These are phyloP conservation scores for Tremella fuciformis DNA, from an alignment of 768 basidiomycete genomes.

Conservation along the genomic window DNA sequence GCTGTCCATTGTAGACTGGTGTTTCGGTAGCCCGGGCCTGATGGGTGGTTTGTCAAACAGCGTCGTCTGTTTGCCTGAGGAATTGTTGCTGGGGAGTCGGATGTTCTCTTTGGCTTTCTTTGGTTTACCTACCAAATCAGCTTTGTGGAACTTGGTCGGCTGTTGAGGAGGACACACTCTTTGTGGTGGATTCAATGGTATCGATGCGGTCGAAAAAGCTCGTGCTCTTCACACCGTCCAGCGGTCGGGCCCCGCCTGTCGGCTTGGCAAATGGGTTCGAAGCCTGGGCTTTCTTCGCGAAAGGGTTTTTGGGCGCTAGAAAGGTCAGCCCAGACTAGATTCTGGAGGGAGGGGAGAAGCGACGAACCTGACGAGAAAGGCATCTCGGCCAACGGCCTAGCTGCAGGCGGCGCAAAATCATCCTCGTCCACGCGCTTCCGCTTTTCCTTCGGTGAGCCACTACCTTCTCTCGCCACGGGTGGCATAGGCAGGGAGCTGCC, in stretches of 20 bases:
- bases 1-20: slow-evolving; percentile 16
- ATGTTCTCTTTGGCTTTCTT: slow-evolving; percentile 10
- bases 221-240: slow-evolving; percentile 46
- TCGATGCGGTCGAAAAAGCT: slow-evolving; percentile 51
- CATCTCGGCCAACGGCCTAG: slow-evolving; percentile 14
- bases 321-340: slow-evolving; percentile 3
- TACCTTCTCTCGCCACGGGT: not conserved
- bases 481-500: not conserved
- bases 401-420: slow-evolving; percentile 7
- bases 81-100: not conserved
- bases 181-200: slow-evolving; percentile 30
- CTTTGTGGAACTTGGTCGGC: not conserved
- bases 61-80: slow-evolving; percentile 39
- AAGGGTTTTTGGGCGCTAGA: slow-evolving; percentile 46
- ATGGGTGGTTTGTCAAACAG: slow-evolving; percentile 20
- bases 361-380: slow-evolving; percentile 9
- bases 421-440: slow-evolving; percentile 25
- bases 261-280: slow-evolving; percentile 51
- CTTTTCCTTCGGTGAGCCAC: slow-evolving; percentile 27
- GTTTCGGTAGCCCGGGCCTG: slow-evolving; percentile 9
- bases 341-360: not conserved
- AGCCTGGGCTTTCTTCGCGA: slow-evolving; percentile 41
- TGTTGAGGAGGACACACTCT: not conserved
- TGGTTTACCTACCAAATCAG: slow-evolving; percentile 5
- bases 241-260: slow-evolving; percentile 21